Conservation (phyloP, 768 basidiomycete genomes). For the Termitomyces sp. region DNA sequence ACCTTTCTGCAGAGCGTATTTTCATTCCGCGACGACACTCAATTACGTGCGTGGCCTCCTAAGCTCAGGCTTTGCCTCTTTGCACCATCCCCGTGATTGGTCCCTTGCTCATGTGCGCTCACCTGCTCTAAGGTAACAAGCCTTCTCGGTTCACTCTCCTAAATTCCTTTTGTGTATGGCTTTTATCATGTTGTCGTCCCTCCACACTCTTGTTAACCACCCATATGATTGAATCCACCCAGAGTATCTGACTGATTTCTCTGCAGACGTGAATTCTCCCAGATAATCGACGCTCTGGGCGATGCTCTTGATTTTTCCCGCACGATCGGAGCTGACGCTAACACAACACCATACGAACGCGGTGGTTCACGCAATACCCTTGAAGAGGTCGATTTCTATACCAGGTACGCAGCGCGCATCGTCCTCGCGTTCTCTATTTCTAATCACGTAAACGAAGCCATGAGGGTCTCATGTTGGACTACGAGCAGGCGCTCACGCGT, state of each 20-base stretch:
- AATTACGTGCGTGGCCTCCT: conserved; percentile 90
- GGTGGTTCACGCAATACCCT: conserved; percentile 70
- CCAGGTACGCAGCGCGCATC: conserved; percentile 48
- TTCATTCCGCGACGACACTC: conserved; percentile 90
- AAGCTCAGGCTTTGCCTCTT: conserved; percentile 90
- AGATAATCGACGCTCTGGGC: conserved; percentile 76
- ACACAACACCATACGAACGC: conserved; percentile 54
- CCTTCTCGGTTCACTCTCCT: background rate
- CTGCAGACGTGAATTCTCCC: conserved; percentile 74
- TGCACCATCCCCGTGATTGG: conserved; percentile 89
- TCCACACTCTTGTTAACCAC: background rate
- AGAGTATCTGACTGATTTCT: background rate
- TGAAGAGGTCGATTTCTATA: conserved; percentile 92
- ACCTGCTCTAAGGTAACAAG: conserved; percentile 58
- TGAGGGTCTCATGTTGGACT: conserved; percentile 89
- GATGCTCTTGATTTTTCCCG: conserved; percentile 93
- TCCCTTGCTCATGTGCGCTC: conserved; percentile 90
- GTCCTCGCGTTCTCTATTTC: background rate
- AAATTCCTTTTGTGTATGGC: background rate
- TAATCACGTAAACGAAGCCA: conserved; percentile 45
- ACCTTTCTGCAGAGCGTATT: conserved; percentile 72
- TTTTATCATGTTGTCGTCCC: background rate
- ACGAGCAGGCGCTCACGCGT: conserved; percentile 90
- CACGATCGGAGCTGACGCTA: conserved; percentile 70
- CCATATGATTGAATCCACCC: background rate